Evolutionary conservation across 176 grass and related monocot genomes (phyloP), one percentile per base, ranked within the genome.

Genomic region (Thinopyrum elongatum): DNA sequence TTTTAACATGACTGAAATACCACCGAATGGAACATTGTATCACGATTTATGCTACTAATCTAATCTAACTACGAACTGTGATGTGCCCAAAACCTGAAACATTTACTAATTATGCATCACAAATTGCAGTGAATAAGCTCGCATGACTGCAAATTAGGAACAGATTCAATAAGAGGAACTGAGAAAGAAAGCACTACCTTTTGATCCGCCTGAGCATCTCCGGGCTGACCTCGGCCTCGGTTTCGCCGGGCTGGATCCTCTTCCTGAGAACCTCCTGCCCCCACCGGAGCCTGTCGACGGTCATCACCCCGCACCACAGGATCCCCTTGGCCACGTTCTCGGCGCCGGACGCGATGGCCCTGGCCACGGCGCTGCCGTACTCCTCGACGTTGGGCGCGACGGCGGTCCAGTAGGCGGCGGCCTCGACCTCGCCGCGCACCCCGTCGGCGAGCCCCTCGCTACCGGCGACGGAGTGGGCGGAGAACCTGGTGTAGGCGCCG

Each of bases 381-480:
- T 93, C 92, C 88, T 97, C 95, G 10, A 97, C 92, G 58, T 95
- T 97, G 0, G 95, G 95, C 35, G 95, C 95, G 15, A 97, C 88
- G 1, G 88, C 76, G 36, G 95, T 97, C 95, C 95, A 97, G 82
- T 97, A 97, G 12, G 95, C 95, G 13, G 90, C 92, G 10, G 89
- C 91, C 84, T 91, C 73, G 22, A 79, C 87, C 90, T 90, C 95
- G 19, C 85, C 83, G 29, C 47, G 83, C 58, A 86, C 88, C 70
- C 65, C 72, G 49, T 16, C 79, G 82, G 88, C 90, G 17, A 90
- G 59, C 23, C 17, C 78, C 79, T 62, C 82, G 47, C 78, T 62
- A 0, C 86, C 89, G 5, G 66, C 62, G 7, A 97, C 89, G 70
- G 88, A 75, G 55, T 94, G 90, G 81, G 89, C 87, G 19, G 95